Evolutionary conservation across 495 filamentous ascomycete genomes (phyloP), one percentile per base, ranked within the genome.

Genomic region (Neurospora sp.): DNA sequence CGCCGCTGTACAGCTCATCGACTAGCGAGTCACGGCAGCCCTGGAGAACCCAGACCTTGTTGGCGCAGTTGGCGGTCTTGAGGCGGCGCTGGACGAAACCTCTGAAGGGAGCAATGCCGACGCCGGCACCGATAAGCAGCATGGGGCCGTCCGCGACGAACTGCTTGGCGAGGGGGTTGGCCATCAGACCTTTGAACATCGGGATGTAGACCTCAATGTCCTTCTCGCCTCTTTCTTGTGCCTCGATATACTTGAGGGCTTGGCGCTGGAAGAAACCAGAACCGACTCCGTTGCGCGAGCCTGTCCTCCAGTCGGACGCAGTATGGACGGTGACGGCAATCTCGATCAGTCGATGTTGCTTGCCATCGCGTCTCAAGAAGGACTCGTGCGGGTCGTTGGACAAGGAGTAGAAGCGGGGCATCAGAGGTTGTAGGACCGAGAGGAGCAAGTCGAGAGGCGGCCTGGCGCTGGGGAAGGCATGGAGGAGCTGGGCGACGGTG

Each of bases 121-220:
- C 96, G 45, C 96, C 96, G 7, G 96, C 96, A 48, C 96, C 96
- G 81, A 99, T 96, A 35, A 99, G 86, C 39, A 99, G 88, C 96
- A 99, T 99, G 10, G 96, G 96, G 0, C 96, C 96, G 79, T 98
- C 94, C 8, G 91, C 89, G 7, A 90, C 88, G 77, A 98, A 99
- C 78, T 96, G 89, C 77, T 89, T 91, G 20, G 94, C 94, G 7
- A 99, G 86, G 1, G 96, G 96, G 80, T 99, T 99, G 68, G 94
- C 89, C 96, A 99, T 99, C n/a, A 99, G 85, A 3, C 96, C 96
- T 76, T 96, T 93, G 87, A 99, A 99, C 92, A 99, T 97, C 71
- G 96, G 96, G 31, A 97, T 82, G 70, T 92, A 88, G 41, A 98
- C 75, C 71, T 92, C 86, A 3, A 85, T 73, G 81, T 86, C 80